Conservation (phyloP, 2,329 filamentous ascomycete species). For the Talaromyces sp. region DNA sequence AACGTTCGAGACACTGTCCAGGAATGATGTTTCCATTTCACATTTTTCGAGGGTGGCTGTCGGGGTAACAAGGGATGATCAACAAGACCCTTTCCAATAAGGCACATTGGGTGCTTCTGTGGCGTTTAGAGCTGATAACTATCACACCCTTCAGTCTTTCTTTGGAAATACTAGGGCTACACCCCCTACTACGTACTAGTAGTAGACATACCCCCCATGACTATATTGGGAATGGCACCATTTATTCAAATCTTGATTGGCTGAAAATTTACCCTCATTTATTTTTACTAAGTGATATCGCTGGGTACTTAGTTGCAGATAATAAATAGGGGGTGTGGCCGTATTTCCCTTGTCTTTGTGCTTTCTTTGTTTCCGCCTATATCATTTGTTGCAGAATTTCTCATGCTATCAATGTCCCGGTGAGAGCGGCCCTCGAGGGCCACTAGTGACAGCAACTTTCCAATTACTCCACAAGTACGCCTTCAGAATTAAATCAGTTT, state of each 20-base stretch:
- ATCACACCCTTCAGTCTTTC: neutral
- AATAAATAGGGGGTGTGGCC: too few relatives aligned
- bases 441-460: neutral
- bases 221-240: too few relatives aligned
- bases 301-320: too few relatives aligned
- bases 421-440: too few relatives aligned
- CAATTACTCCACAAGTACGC: neutral
- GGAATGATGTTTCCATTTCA: neutral
- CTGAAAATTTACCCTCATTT: too few relatives aligned
- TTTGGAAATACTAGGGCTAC: too few relatives aligned
- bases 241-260: too few relatives aligned
- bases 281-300: too few relatives aligned
- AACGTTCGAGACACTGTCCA: neutral
- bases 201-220: too few relatives aligned
- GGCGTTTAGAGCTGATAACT: neutral
- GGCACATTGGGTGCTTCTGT: neutral
- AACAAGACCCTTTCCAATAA: neutral
- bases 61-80: neutral
- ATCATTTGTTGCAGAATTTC: neutral
- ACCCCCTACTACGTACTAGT: too few relatives aligned
- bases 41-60: neutral
- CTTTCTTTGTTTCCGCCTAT: neutral
- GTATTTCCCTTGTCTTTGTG: neutral
- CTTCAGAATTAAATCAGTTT: neutral
- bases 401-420: neutral